These are phyloP conservation scores for Leptodontidium sp. DNA, from an alignment of 2,329 filamentous ascomycete genomes.

Conservation along the genomic window DNA sequence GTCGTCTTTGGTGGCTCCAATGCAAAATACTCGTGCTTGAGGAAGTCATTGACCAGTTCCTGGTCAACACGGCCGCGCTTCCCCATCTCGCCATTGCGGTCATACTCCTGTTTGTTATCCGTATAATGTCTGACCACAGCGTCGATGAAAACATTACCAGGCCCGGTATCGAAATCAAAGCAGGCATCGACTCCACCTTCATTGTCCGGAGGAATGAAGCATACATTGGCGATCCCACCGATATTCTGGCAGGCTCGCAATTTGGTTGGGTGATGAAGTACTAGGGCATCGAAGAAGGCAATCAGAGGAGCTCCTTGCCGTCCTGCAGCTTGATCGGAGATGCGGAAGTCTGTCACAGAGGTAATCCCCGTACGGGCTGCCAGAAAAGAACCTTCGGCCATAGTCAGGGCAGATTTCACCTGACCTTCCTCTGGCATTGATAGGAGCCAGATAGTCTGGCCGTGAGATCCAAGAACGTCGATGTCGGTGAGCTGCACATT, in stretches of 20 bases:
- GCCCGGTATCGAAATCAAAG: too few relatives aligned
- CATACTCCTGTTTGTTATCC: too few relatives aligned
- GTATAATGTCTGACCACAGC: too few relatives aligned
- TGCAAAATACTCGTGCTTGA: conserved; percentile 58
- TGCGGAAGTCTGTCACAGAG: conserved; percentile 64
- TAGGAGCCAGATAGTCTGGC: conserved; percentile 65
- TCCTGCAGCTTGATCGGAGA: conserved; percentile 63
- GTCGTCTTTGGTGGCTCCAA: conserved; percentile 63
- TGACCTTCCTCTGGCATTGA: conserved; percentile 59
- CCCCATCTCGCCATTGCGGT: too few relatives aligned
- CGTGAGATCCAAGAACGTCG: conserved; percentile 64
- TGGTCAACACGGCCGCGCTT: too few relatives aligned
- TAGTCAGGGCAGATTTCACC: conserved; percentile 58
- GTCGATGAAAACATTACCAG: too few relatives aligned
- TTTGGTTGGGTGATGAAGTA: conserved; percentile 64
- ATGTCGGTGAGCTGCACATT: conserved; percentile 54
- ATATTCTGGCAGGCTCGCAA: conserved; percentile 68
- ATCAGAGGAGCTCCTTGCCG: conserved; percentile 64
- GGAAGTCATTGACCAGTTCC: conserved; percentile 46
- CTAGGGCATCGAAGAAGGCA: conserved; percentile 63
- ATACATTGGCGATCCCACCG: conserved; percentile 67
- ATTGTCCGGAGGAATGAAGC: conserved; percentile 62
- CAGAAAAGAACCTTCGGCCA: conserved; percentile 65
- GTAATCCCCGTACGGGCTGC: conserved; percentile 64
- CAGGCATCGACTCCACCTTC: too few relatives aligned